Conservation (phyloP, 345 rosid genomes). For the Mallotus nudiflorus region DNA sequence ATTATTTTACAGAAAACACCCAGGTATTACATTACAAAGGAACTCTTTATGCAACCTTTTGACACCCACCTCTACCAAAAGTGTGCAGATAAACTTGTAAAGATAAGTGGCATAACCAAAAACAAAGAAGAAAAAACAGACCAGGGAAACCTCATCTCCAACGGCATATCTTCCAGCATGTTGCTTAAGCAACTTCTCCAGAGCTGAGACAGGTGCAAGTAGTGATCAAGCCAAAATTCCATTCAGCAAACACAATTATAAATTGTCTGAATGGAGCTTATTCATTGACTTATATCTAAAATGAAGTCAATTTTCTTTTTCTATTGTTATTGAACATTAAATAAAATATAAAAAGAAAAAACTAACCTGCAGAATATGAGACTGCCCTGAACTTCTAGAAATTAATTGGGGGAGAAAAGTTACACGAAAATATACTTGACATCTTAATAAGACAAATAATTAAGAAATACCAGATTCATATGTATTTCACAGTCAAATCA, state of each 20-base stretch:
- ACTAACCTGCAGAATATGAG: neutral
- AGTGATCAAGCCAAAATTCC: constrained; percentile 7
- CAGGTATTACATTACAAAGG: neutral
- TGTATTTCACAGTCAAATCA: neutral
- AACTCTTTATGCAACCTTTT: neutral
- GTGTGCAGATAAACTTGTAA: neutral
- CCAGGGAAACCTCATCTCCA: constrained; percentile 74
- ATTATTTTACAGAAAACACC: too few species aligned
- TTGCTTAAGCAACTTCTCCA: constrained; percentile 62
- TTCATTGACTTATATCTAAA: neutral
- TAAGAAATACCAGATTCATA: neutral
- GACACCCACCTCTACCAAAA: neutral
- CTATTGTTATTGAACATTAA: neutral
- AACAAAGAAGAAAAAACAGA: constrained; percentile 27
- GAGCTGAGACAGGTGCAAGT: constrained; percentile 46
- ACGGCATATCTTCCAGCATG: constrained; percentile 72
- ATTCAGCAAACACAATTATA: neutral
- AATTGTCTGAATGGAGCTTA: neutral
- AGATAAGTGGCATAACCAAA: neutral
- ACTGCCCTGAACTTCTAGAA: neutral
- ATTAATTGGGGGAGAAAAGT: too few species aligned
- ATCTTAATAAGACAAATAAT: neutral
- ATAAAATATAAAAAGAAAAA: neutral
- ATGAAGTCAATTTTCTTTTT: neutral
- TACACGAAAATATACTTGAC: too few species aligned